Evolutionary conservation across 352 stramenopile genomes (phyloP).

Genomic region (Pythium plurisporium): DNA sequence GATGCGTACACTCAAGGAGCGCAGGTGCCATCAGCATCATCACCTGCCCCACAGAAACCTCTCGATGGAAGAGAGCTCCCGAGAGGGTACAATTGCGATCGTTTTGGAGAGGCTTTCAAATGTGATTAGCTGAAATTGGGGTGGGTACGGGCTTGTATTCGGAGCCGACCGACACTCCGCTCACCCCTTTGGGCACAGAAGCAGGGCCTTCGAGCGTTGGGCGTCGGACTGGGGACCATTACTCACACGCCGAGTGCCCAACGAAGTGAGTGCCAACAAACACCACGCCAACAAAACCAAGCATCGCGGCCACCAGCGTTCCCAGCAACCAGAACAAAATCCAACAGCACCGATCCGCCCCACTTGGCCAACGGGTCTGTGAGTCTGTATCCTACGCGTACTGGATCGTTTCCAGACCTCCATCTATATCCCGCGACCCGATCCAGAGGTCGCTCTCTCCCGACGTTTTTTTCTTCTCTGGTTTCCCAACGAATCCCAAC

Average conservation of each 20-base stretch:
- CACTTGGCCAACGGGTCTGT: background rate
- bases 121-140: conserved; percentile 1
- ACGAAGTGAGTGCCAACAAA: conserved; percentile 21
- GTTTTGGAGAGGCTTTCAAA: background rate
- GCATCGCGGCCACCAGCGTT: background rate
- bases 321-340: conserved; percentile 2
- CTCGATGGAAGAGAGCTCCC: background rate
- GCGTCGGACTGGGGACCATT: conserved; percentile 26
- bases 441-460: background rate
- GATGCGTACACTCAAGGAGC: too few species aligned
- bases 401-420: background rate
- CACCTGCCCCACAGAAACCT: background rate
- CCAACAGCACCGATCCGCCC: conserved; percentile 2
- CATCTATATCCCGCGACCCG: background rate
- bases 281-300: conserved; percentile 6
- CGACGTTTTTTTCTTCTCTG: background rate
- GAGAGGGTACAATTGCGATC: too few species aligned
- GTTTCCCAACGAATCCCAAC: background rate
- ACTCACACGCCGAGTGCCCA: conserved; percentile 14
- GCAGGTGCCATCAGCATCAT: background rate
- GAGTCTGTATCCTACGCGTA: conserved; percentile 15
- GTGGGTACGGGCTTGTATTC: background rate
- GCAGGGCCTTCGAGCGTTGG: conserved; percentile 9
- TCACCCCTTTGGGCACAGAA: background rate
- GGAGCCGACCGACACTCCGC: conserved; percentile 9